Evolutionary conservation across 768 basidiomycete genomes (phyloP), one percentile per base, ranked within the genome.

Genomic region (Suillus ampliporus): DNA sequence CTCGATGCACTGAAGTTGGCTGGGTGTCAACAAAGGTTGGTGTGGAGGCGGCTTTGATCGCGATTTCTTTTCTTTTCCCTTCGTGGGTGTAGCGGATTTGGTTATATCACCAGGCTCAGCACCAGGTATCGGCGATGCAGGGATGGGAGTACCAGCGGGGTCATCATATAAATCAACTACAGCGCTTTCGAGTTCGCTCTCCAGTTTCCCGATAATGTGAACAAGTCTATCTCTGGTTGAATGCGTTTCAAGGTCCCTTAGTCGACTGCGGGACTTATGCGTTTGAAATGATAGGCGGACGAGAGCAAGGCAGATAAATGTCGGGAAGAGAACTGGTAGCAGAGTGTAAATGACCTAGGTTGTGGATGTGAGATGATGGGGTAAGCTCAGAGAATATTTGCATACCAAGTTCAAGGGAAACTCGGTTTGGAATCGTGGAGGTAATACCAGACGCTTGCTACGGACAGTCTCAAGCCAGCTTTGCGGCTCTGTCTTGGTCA

Each of bases 331-430:
- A 47, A 94, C 47, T 0, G 94, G 93, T 11, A 92, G 74, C 19
- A 85, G 61, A 1, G 78, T 60, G 65, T 86, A 86, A 4, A 89
- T 54, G 14, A 85, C 60, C 89, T 90, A 65, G 14, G 37, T n/a
- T 41, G 1, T 40, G 26, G 37, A 17, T 56, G 19, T 54, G 35
- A 54, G 6, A 57, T 51, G 6, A 53, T 40, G 23, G 13, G 11
- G 26, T 37, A 1, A 57, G 21, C n/a, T 57, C 17, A 58, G 35
- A 40, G 15, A 23, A 34, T 41, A 44, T 13, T 3, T 9, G 76
- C 89, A 61, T 67, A 94, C 89, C 19, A 94, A 57, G 69, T 93
- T 95, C 58, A 86, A 74, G 3, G 92, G 93, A 64, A 92, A 92
- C 1, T 75, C 72, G 41, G 84, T 77, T 63, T 87, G 85, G 0